These are phyloP conservation scores for Mallotus japonicus DNA, from an alignment of 441 rosid genomes.

Conservation along the genomic window DNA sequence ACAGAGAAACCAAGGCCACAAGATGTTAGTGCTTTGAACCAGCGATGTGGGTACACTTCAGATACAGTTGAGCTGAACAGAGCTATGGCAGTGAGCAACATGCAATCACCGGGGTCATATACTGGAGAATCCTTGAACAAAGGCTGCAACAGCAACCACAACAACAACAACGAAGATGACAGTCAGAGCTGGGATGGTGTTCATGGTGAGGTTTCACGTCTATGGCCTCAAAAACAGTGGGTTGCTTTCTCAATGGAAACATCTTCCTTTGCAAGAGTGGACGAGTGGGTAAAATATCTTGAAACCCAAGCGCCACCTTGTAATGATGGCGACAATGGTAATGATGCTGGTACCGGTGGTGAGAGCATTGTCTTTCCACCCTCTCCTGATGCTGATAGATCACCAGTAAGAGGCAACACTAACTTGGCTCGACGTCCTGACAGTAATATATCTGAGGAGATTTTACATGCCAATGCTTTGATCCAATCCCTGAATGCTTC, in stretches of 20 bases:
- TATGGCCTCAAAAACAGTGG: conserved; percentile 83
- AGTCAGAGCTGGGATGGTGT: conserved; percentile 43
- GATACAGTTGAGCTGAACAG: conserved; percentile 62
- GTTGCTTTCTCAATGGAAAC: conserved; percentile 72
- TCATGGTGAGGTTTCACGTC: conserved; percentile 36
- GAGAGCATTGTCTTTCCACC: conserved; percentile 42
- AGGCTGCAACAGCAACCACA: conserved; percentile 6
- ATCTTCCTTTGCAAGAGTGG: conserved; percentile 67
- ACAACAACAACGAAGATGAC: conserved; percentile 22
- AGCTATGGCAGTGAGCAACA: conserved; percentile 33
- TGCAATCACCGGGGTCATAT: conserved; percentile 48
- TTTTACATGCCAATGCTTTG: conserved; percentile 61
- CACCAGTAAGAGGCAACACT: conserved; percentile 30
- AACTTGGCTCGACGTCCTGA: conserved; percentile 33
- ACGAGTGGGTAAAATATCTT: conserved; percentile 80
- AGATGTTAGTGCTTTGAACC: conserved; percentile 36
- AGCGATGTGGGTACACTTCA: conserved; percentile 79
- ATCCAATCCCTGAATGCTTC: conserved; percentile 79
- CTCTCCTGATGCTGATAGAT: conserved; percentile 53
- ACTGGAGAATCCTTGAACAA: conserved; percentile 44
- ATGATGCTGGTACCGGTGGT: conserved; percentile 34
- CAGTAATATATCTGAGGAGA: conserved; percentile 54
- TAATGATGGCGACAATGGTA: conserved; percentile 22
- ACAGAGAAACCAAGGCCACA: conserved; percentile 38
- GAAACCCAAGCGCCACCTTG: conserved; percentile 29